A percentile compares a stretch with the other conserved stretches of the same genome.
Conservation (phyloP, 768 basidiomycete species). For the Tylopilus rubrobrunneus region DNA sequence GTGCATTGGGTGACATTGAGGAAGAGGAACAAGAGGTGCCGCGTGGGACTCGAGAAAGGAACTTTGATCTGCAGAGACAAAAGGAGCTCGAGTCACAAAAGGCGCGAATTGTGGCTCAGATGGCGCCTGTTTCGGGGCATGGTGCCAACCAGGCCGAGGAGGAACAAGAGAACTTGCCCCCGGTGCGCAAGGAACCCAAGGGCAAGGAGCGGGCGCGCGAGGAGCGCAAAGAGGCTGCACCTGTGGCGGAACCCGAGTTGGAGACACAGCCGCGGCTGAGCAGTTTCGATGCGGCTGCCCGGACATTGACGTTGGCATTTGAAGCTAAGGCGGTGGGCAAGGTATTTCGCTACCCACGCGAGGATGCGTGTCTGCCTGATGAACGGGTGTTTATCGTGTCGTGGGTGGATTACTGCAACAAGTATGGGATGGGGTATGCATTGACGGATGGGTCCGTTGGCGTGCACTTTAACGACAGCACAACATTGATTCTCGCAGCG, state of each 20-base stretch:
- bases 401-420: conserved; percentile 99
- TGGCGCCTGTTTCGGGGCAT: conserved; percentile 53
- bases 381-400: conserved; percentile 90
- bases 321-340: conserved; percentile 60
- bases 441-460: conserved; percentile 93
- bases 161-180: conserved; percentile 34
- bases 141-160: conserved; percentile 31
- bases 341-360: conserved; percentile 64
- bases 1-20: conserved; percentile 44
- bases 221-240: conserved; percentile 17
- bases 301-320: conserved; percentile 55
- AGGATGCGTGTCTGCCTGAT: conserved; percentile 50
- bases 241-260: conserved; percentile 16
- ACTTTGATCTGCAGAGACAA: conserved; percentile 41
- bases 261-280: conserved; percentile 36
- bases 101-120: conserved; percentile 90
- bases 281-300: conserved; percentile 65
- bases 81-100: conserved; percentile 90
- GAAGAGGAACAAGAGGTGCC: conserved; percentile 39
- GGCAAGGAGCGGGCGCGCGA: conserved; percentile 30
- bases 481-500: conserved; percentile 77
- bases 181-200: conserved; percentile 27
- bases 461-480: conserved; percentile 96
- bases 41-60: conserved; percentile 38
- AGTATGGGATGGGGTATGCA: conserved; percentile 99